Conservation (phyloP, 2,329 filamentous ascomycete genomes). For the Aspergillus tanneri region DNA sequence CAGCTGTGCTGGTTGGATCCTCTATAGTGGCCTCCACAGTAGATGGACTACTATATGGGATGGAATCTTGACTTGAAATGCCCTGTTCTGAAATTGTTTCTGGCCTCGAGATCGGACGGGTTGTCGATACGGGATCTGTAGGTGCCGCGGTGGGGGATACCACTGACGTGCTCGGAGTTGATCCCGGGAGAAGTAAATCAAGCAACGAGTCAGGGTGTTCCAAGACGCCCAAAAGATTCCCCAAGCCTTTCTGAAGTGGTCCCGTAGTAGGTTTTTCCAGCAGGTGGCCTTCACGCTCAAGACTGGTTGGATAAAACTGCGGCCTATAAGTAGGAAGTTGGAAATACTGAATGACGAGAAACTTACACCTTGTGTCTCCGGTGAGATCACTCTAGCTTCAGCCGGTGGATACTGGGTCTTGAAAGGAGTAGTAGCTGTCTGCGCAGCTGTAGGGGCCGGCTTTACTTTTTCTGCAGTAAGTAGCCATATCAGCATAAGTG, state of each 20-base stretch:
- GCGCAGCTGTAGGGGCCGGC: slow-evolving; percentile 25
- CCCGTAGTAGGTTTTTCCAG: slow-evolving; percentile 29
- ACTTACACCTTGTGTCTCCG: slow-evolving; percentile 35
- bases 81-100: neutral
- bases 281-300: slow-evolving; percentile 34
- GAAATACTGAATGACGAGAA: neutral
- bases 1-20: neutral
- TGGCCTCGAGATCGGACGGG: neutral
- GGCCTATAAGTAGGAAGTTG: slow-evolving; percentile 12
- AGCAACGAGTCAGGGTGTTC: slow-evolving; percentile 13
- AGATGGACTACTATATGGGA: neutral
- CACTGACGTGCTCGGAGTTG: neutral
- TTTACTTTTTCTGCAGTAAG: slow-evolving; percentile 30
- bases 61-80: neutral
- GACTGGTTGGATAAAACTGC: slow-evolving; percentile 32
- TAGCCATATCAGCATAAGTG: slow-evolving; percentile 38
- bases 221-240: slow-evolving; percentile 18
- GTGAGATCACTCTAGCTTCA: slow-evolving; percentile 25
- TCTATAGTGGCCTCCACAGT: neutral
- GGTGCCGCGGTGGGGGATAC: slow-evolving; percentile 2
- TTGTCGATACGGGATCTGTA: neutral
- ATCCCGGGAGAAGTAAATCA: slow-evolving; percentile 10
- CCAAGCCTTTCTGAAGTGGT: slow-evolving; percentile 7
- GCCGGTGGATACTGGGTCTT: slow-evolving; percentile 40
- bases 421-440: slow-evolving; percentile 21